Conservation (phyloP, 2,329 filamentous ascomycete genomes). For the Pestalotiopsis fici region DNA sequence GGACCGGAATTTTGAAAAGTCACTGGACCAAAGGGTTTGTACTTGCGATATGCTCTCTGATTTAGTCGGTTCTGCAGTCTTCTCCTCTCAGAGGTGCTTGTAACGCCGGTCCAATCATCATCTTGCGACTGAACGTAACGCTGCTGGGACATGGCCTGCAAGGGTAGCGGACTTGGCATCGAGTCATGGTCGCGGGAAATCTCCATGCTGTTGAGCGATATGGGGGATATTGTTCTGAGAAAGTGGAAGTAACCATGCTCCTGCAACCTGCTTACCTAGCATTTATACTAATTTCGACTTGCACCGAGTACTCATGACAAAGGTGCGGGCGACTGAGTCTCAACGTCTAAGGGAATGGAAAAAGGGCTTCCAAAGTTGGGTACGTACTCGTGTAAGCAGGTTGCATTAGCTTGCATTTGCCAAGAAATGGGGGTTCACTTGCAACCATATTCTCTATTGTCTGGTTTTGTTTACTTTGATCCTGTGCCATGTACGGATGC, state of each 20-base stretch:
- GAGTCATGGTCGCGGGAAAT: not conserved
- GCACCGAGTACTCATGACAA: not conserved
- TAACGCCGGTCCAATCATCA: constrained; percentile 36
- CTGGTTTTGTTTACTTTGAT: not conserved
- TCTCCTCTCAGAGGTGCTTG: constrained; percentile 28
- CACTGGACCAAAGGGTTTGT: not conserved
- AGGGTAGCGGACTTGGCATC: not conserved
- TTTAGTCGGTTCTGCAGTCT: constrained; percentile 35
- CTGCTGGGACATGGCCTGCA: constrained; percentile 2
- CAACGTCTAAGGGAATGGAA: not conserved
- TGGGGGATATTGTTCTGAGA: not conserved
- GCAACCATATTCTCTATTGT: not conserved
- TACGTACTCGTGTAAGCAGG: not conserved
- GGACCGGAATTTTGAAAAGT: not conserved
- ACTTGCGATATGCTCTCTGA: constrained; percentile 34
- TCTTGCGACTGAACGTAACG: not conserved
- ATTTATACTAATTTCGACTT: not conserved
- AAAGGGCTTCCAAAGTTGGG: not conserved
- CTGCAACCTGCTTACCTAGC: constrained; percentile 5
- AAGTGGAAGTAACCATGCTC: not conserved
- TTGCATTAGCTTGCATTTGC: constrained; percentile 2
- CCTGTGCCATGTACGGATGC: not conserved
- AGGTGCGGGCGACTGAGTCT: not conserved
- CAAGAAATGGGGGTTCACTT: not conserved
- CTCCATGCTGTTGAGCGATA: not conserved